Percentiles rank a stretch among this genome's conserved stretches.
These are phyloP conservation scores for Strobilomyces confusus DNA, from an alignment of 768 basidiomycete species.

Conservation along the genomic window DNA sequence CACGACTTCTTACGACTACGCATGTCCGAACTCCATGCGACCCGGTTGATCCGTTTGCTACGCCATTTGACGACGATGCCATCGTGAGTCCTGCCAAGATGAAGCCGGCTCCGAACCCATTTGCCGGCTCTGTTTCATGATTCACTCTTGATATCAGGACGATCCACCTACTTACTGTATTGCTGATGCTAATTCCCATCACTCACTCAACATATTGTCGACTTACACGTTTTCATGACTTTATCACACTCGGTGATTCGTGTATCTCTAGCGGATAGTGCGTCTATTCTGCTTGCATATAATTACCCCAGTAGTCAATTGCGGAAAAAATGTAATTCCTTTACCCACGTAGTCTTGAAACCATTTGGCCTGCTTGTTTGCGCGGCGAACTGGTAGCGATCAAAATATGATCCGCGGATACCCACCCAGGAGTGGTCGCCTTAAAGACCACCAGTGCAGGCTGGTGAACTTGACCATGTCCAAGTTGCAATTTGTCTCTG, in stretches of 20 bases:
- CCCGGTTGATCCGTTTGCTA: constrained; percentile 56
- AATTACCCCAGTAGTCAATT: too few relatives aligned
- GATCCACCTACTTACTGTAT: constrained; percentile 12
- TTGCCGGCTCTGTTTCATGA: constrained; percentile 35
- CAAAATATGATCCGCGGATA: too few relatives aligned
- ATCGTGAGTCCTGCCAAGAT: constrained; percentile 28
- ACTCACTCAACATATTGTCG: constrained; percentile 10
- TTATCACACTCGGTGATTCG: constrained; percentile 1
- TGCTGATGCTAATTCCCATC: constrained; percentile 10
- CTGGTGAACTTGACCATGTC: too few relatives aligned
- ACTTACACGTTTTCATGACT: constrained; percentile 5
- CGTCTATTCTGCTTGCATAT: too few relatives aligned
- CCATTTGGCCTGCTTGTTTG: too few relatives aligned
- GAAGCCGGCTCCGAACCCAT: constrained; percentile 56
- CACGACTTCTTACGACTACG: constrained; percentile 41
- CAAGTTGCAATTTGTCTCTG: too few relatives aligned
- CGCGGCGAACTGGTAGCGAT: too few relatives aligned
- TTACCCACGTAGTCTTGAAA: too few relatives aligned
- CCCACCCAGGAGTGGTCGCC: too few relatives aligned
- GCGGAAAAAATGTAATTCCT: too few relatives aligned
- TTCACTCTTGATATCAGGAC: neutral
- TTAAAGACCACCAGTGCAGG: too few relatives aligned
- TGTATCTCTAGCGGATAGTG: constrained; percentile 28
- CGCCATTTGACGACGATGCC: constrained; percentile 77
- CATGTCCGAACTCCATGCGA: constrained; percentile 38